phyloP scores from a whole-genome alignment of 2,329 filamentous ascomycete species.

The Tolypocladium capitatum region DNA sequence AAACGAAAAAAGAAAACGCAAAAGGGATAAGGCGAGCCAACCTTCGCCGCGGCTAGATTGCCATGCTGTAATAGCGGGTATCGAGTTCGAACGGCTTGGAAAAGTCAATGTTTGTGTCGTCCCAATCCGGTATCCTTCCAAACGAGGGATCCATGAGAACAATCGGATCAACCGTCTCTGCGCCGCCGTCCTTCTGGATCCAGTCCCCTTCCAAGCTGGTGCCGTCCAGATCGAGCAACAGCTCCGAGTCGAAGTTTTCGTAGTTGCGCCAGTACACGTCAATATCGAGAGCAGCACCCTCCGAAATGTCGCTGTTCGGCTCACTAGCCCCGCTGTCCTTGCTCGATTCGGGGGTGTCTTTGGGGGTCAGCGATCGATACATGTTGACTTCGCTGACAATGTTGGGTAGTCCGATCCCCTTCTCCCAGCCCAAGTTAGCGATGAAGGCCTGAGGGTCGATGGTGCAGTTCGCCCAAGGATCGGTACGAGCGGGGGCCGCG shows the following conservation, averaged over 20 bases:
- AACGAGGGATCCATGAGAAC: conserved; percentile 13
- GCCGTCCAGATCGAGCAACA: conserved; percentile 29
- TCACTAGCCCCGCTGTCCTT: conserved; percentile 47
- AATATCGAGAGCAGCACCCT: conserved; percentile 39
- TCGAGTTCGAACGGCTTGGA: conserved; percentile 41
- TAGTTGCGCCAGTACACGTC: conserved; percentile 36
- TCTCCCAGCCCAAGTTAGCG: conserved; percentile 20
- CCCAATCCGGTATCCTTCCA: conserved; percentile 26
- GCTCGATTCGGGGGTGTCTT: conserved; percentile 51
- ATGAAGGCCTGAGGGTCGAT: conserved; percentile 36
- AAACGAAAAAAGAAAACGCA: neutral
- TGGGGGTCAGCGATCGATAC: conserved; percentile 43
- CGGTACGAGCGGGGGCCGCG: conserved; percentile 5
- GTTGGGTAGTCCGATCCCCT: conserved; percentile 20
- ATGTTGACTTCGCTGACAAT: conserved; percentile 39
- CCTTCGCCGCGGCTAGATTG: conserved; percentile 8
- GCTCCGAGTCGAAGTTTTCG: conserved; percentile 33
- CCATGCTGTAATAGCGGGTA: conserved; percentile 22
- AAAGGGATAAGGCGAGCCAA: neutral
- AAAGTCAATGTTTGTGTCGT: conserved; percentile 37
- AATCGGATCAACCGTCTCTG: conserved; percentile 13
- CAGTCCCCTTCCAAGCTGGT: conserved; percentile 10
- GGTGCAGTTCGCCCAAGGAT: conserved; percentile 27
- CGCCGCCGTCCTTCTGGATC: conserved; percentile 11
- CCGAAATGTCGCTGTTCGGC: conserved; percentile 48